Evolutionary conservation across 768 basidiomycete genomes (phyloP).

Genomic region (Auricularia sp.): DNA sequence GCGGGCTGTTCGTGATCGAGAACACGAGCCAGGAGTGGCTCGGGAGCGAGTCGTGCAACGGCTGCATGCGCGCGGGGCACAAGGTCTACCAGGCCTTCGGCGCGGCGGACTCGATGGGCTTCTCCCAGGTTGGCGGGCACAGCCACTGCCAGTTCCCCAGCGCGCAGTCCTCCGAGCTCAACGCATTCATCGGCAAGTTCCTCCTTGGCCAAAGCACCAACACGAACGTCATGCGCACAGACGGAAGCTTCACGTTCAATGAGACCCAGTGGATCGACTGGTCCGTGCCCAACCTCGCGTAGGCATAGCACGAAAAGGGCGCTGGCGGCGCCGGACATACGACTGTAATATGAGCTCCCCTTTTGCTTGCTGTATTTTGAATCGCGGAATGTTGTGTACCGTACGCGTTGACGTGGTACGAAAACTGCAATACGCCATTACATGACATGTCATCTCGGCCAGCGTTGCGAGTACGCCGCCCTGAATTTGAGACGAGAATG

Average conservation of each 20-base stretch:
- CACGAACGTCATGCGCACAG: conserved; percentile 25
- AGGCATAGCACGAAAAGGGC: too few species aligned
- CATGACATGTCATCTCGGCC: too few species aligned
- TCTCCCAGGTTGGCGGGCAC: conserved; percentile 44
- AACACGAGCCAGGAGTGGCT: conserved; percentile 50
- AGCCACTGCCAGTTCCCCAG: conserved; percentile 47
- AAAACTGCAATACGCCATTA: too few species aligned
- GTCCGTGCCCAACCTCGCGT: too few species aligned
- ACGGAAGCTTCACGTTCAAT: conserved; percentile 30
- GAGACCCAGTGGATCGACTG: conserved; percentile 33
- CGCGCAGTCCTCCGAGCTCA: conserved; percentile 32
- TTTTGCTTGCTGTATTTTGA: too few species aligned
- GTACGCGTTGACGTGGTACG: too few species aligned
- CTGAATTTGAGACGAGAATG: too few species aligned
- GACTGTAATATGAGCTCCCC: too few species aligned
- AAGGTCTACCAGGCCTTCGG: conserved; percentile 43
- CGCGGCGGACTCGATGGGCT: conserved; percentile 36
- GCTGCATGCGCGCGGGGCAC: conserved; percentile 41
- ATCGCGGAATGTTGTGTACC: too few species aligned
- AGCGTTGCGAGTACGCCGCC: too few species aligned
- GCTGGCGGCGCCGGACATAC: too few species aligned
- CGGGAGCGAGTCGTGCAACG: conserved; percentile 40
- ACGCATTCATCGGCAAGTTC: conserved; percentile 48
- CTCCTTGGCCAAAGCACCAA: conserved; percentile 37
- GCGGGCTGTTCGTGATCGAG: conserved; percentile 41